Evolutionary conservation across 73 alveolate species (phyloP).

Genomic region (Effrenium voratum): DNA sequence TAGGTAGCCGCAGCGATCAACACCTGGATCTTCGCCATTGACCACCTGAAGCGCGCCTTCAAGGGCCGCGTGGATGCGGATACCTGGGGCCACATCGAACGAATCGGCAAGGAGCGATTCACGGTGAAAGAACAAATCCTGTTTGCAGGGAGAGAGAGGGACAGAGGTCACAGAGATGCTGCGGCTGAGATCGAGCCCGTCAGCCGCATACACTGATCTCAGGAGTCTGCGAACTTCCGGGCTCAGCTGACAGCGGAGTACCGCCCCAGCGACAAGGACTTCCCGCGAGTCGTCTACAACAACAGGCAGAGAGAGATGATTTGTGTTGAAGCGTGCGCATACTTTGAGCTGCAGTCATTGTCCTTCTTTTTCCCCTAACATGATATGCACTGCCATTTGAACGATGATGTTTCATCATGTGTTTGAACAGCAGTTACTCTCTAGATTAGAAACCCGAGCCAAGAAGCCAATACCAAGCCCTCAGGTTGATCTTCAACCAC

Average conservation of each 20-base stretch:
- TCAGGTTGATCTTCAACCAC: conserved; percentile 76
- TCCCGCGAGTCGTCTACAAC: conserved; percentile 82
- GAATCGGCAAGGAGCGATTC: conserved; percentile 29
- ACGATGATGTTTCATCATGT: no score
- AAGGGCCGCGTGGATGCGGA: conserved; percentile 76
- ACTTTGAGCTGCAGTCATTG: no score
- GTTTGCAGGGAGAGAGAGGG: no score
- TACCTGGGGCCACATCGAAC: conserved; percentile 84
- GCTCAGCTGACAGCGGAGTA: conserved; percentile 46
- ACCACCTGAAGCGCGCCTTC: conserved; percentile 69
- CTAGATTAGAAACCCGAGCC: no score
- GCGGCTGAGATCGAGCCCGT: background rate
- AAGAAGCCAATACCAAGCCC: no score
- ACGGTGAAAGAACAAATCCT: no score
- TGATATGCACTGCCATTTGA: no score
- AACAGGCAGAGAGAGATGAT: no score
- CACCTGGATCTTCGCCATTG: conserved; percentile 85
- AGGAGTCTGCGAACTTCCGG: conserved; percentile 53
- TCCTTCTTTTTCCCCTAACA: no score
- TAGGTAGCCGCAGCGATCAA: conserved; percentile 63
- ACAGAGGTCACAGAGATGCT: no score
- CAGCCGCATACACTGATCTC: background rate
- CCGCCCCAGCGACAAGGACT: conserved; percentile 90
- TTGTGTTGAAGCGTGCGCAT: no score
- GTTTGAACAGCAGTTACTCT: no score